These are phyloP conservation scores for Iris pallida DNA, from an alignment of 116 monocot species.

Conservation along the genomic window DNA sequence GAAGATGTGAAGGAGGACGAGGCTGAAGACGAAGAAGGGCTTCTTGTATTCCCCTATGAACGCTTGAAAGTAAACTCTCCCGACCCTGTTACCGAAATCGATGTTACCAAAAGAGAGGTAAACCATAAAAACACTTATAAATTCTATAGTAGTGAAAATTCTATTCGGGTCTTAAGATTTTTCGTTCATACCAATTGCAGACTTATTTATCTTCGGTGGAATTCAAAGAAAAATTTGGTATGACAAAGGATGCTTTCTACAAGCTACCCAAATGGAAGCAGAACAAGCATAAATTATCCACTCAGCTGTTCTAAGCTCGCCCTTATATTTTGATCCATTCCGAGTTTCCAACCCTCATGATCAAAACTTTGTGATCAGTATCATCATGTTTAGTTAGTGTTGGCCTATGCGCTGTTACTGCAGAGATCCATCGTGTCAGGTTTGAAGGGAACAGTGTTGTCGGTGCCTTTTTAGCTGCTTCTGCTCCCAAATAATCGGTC, in stretches of 20 bases:
- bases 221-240: constrained; percentile 15
- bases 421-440: neutral
- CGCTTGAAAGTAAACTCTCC: constrained; percentile 37
- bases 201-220: constrained; percentile 31
- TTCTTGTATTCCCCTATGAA: constrained; percentile 56
- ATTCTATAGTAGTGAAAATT: neutral
- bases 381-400: neutral
- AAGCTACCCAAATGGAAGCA: constrained; percentile 34
- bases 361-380: neutral
- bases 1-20: constrained; percentile 42
- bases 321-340: neutral
- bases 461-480: neutral
- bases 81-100: constrained; percentile 49
- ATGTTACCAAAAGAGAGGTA: constrained; percentile 68
- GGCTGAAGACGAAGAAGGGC: constrained; percentile 47
- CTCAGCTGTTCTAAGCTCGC: constrained; percentile 14
- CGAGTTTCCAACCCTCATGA: neutral
- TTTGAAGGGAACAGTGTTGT: neutral
- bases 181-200: constrained; percentile 11
- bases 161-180: neutral
- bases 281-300: constrained; percentile 26
- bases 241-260: constrained; percentile 25
- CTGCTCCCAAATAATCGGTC: neutral
- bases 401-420: neutral
- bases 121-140: neutral